A percentile compares a stretch with the other conserved stretches of the same genome.
Conservation (phyloP, 1,284 basidiomycete species). For the Hymenochaete sp. region DNA sequence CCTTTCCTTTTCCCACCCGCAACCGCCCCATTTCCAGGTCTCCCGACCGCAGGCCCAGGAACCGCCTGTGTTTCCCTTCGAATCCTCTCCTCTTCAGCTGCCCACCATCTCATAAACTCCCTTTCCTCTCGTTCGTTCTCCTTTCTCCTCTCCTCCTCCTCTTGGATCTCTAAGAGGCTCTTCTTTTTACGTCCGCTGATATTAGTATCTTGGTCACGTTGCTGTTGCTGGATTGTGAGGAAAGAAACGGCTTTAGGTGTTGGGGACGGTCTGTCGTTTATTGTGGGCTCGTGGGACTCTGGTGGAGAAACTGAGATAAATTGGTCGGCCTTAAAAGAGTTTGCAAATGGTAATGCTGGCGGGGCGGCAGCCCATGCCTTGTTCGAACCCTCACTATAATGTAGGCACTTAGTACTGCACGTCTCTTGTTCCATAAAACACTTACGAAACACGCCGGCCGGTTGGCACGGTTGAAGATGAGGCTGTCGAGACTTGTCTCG, state of each 20-base stretch:
- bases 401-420: not conserved
- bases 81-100: conserved; percentile 66
- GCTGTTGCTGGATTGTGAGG: conserved; percentile 73
- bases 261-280: conserved; percentile 17
- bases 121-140: conserved; percentile 71
- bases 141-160: conserved; percentile 57
- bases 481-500: conserved; percentile 36
- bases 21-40: not conserved
- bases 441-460: conserved; percentile 43
- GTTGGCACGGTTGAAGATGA: conserved; percentile 24
- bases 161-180: conserved; percentile 76
- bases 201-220: conserved; percentile 45
- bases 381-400: conserved; percentile 30
- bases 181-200: conserved; percentile 40
- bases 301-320: too few relatives aligned
- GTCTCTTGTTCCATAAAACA: conserved; percentile 18
- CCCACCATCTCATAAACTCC: conserved; percentile 83
- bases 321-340: too few relatives aligned
- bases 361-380: conserved; percentile 50
- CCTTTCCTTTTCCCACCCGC: conserved; percentile 11
- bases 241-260: conserved; percentile 51
- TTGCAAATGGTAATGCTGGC: too few relatives aligned
- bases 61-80: conserved; percentile 32
- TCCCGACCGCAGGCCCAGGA: conserved; percentile 5
- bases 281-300: conserved; percentile 16